Percentiles rank a stretch among this genome's conserved stretches.
These are phyloP conservation scores for Geosiphon pyriformis DNA, from an alignment of 192 early-diverging fungal genomes.

Conservation along the genomic window DNA sequence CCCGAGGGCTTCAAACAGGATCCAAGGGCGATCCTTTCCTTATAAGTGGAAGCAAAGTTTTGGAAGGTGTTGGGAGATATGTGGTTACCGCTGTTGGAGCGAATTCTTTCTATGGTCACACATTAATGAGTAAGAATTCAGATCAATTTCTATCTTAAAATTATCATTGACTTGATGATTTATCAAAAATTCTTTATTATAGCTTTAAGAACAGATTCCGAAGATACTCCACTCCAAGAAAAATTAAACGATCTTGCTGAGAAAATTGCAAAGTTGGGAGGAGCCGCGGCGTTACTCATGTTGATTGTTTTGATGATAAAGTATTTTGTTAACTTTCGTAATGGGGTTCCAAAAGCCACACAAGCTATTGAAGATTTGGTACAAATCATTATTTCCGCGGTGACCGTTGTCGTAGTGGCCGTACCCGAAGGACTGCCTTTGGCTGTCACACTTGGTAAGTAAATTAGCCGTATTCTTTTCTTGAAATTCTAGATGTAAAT, in stretches of 20 bases:
- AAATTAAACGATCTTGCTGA: constrained; percentile 89
- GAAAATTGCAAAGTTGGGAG: constrained; percentile 89
- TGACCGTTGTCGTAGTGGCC: constrained; percentile 95
- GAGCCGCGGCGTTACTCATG: constrained; percentile 81
- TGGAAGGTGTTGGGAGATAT: constrained; percentile 84
- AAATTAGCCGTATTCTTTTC: background rate
- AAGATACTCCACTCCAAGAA: constrained; percentile 87
- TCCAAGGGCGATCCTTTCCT: constrained; percentile 71
- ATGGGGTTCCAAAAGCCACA: constrained; percentile 38
- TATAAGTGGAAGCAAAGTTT: constrained; percentile 87
- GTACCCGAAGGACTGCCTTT: constrained; percentile 97
- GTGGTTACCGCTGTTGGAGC: constrained; percentile 79
- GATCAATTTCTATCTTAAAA: background rate
- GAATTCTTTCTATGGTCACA: constrained; percentile 84
- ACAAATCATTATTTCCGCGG: constrained; percentile 80
- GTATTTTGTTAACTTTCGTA: constrained; percentile 64
- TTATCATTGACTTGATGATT: background rate
- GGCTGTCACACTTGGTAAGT: constrained; percentile 83
- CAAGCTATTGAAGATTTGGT: constrained; percentile 60
- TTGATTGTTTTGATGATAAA: constrained; percentile 80
- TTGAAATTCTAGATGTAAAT: too few species aligned
- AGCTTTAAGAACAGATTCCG: constrained; percentile 71
- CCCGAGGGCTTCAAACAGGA: constrained; percentile 24
- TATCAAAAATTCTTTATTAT: background rate
- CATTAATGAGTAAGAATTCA: constrained; percentile 57